A percentile compares a stretch with the other conserved stretches of the same genome.
These are phyloP conservation scores for Pyrenopolyporus hunteri DNA, from an alignment of 495 filamentous ascomycete genomes.

Conservation along the genomic window DNA sequence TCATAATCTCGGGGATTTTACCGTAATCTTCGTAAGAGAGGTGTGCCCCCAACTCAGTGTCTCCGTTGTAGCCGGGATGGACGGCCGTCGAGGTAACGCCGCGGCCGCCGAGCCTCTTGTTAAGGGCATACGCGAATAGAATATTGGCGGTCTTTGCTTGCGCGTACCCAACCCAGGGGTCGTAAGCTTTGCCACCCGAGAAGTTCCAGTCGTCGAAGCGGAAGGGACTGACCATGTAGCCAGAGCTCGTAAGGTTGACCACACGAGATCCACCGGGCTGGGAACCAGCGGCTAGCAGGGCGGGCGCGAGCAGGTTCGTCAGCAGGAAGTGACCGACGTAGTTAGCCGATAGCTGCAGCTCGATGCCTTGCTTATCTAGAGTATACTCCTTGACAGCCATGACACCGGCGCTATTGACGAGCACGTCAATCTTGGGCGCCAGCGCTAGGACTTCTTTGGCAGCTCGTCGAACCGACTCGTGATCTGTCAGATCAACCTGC, in stretches of 20 bases:
- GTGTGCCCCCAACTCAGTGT: slow-evolving; percentile 12
- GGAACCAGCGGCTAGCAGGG: slow-evolving; percentile 23
- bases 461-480: slow-evolving; percentile 47
- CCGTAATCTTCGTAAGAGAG: slow-evolving; percentile 14
- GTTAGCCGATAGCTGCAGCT: slow-evolving; percentile 49
- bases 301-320: slow-evolving; percentile 47
- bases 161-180: slow-evolving; percentile 50
- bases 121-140: slow-evolving; percentile 50
- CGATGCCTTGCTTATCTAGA: slow-evolving; percentile 42
- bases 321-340: slow-evolving; percentile 40
- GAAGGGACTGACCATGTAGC: slow-evolving; percentile 36
- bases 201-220: slow-evolving; percentile 45
- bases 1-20: slow-evolving; percentile 5
- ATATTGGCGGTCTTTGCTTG: slow-evolving; percentile 59
- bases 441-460: slow-evolving; percentile 45
- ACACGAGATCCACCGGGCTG: slow-evolving; percentile 37
- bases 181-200: slow-evolving; percentile 49
- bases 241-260: slow-evolving; percentile 48
- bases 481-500: slow-evolving; percentile 49
- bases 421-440: slow-evolving; percentile 46
- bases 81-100: slow-evolving; percentile 43
- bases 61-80: slow-evolving; percentile 47
- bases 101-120: slow-evolving; percentile 38
- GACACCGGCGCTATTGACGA: slow-evolving; percentile 68
- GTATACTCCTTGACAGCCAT: slow-evolving; percentile 49